Percentiles rank a stretch among this genome's conserved stretches.
Evolutionary conservation across 2,329 filamentous ascomycete species (phyloP).

Genomic region (Chrysosporium queenslandicum): DNA sequence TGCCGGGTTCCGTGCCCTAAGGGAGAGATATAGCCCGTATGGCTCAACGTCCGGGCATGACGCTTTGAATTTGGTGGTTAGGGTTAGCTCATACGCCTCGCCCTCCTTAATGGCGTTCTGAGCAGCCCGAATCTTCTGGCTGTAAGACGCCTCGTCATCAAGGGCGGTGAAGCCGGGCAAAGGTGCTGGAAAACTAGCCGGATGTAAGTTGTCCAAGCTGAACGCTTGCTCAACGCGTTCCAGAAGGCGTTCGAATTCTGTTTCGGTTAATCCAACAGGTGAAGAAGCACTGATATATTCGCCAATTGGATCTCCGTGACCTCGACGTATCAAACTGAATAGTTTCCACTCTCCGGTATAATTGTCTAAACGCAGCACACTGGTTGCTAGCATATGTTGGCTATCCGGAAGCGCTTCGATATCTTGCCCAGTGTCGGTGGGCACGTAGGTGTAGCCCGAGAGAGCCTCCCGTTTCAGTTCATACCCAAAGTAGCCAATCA

Average conservation of each 20-base stretch:
- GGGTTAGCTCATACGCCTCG: constrained; percentile 75
- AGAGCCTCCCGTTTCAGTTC: constrained; percentile 16
- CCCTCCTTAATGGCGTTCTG: constrained; percentile 64
- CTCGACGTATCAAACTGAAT: constrained; percentile 16
- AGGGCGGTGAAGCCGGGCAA: constrained; percentile 15
- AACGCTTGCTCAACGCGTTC: constrained; percentile 7
- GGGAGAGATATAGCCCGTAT: constrained; percentile 52
- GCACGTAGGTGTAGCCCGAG: constrained; percentile 13
- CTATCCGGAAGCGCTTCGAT: constrained; percentile 6
- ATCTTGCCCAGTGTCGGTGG: not conserved
- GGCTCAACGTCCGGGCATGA: constrained; percentile 26
- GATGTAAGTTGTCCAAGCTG: not conserved
- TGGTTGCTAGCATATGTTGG: constrained; percentile 15
- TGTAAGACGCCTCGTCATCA: constrained; percentile 45
- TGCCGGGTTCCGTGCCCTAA: constrained; percentile 64
- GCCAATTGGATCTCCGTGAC: constrained; percentile 32
- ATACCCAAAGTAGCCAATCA: constrained; percentile 16
- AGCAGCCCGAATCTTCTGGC: constrained; percentile 56
- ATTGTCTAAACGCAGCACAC: constrained; percentile 14
- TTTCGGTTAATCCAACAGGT: constrained; percentile 11
- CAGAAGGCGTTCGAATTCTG: constrained; percentile 11
- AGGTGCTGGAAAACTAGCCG: constrained; percentile 2
- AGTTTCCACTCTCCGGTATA: constrained; percentile 16
- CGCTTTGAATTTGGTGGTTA: constrained; percentile 65
- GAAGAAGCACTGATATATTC: constrained; percentile 37